Percentiles rank a stretch among this genome's conserved stretches.
These are phyloP conservation scores for Mrakia gelida DNA, from an alignment of 768 basidiomycete genomes.

Conservation along the genomic window DNA sequence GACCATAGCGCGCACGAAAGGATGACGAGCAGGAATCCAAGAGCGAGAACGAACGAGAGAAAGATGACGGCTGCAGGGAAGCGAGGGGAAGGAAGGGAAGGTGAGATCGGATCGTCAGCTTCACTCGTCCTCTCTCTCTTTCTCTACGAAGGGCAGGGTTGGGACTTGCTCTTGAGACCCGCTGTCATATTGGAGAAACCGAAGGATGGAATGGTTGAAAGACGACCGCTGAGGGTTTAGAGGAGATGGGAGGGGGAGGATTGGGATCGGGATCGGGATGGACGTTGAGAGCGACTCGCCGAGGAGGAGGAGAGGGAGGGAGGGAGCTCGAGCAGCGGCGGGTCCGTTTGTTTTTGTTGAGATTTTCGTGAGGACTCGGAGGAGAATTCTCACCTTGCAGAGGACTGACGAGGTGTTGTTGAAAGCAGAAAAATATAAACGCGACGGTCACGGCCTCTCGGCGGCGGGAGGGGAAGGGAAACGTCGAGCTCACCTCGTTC, in stretches of 20 bases:
- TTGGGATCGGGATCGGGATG: not conserved
- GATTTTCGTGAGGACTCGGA: too few species aligned
- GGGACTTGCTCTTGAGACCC: conserved; percentile 39
- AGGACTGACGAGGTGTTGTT: not conserved
- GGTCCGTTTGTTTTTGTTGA: too few species aligned
- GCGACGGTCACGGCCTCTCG: not conserved
- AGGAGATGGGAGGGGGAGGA: not conserved
- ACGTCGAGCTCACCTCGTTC: not conserved
- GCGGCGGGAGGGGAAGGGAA: too few species aligned
- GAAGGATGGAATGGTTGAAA: not conserved
- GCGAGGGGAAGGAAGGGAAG: conserved; percentile 3
- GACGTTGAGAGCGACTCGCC: too few species aligned
- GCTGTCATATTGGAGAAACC: conserved; percentile 37
- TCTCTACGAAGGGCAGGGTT: not conserved
- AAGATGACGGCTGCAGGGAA: conserved; percentile 63
- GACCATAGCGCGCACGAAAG: conserved; percentile 91
- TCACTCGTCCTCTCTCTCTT: not conserved
- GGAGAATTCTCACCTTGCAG: not conserved
- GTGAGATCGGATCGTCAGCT: not conserved
- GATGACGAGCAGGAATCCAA: conserved; percentile 97
- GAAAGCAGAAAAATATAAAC: not conserved
- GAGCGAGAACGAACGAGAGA: conserved; percentile 91
- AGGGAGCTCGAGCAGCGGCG: too few species aligned
- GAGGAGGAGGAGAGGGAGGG: too few species aligned
- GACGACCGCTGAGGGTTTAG: not conserved